Percentiles rank a stretch among this genome's conserved stretches.
Evolutionary conservation across 2,329 filamentous ascomycete species (phyloP).

Genomic region (Calonectria pseudoturangicola): DNA sequence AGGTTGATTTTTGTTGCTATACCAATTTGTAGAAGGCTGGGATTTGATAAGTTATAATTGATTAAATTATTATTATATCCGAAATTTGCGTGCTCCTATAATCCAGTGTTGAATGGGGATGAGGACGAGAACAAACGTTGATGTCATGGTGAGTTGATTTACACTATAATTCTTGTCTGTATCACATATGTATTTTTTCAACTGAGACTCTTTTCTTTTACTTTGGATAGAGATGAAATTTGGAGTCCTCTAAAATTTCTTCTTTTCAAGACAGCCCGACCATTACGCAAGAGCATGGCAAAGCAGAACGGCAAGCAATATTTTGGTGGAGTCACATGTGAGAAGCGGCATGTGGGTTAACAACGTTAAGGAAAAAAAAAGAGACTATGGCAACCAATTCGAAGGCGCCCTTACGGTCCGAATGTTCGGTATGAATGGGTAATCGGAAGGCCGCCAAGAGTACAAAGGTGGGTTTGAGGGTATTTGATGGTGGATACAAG

Average conservation of each 20-base stretch:
- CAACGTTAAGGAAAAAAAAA: not conserved
- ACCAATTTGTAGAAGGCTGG: slow-evolving; percentile 50
- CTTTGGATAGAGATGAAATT: too few relatives aligned
- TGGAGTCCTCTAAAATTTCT: too few relatives aligned
- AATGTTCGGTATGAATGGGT: not conserved
- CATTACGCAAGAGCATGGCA: too few relatives aligned
- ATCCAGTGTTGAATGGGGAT: too few relatives aligned
- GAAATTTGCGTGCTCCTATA: too few relatives aligned
- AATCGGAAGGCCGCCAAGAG: slow-evolving; percentile 3
- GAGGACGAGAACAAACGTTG: too few relatives aligned
- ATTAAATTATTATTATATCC: slow-evolving; percentile 9
- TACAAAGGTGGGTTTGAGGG: slow-evolving; percentile 16
- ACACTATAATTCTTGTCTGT: too few relatives aligned
- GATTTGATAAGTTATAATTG: slow-evolving; percentile 34
- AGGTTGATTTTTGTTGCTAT: slow-evolving; percentile 42
- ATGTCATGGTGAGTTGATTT: too few relatives aligned
- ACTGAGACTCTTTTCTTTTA: too few relatives aligned
- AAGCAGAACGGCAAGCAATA: too few relatives aligned
- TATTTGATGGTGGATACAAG: slow-evolving; percentile 16
- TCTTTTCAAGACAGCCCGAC: too few relatives aligned
- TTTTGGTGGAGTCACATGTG: not conserved
- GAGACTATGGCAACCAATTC: not conserved
- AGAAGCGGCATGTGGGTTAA: not conserved
- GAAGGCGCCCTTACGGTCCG: not conserved
- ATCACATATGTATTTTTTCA: too few relatives aligned